Evolutionary conservation across 139 green algal species (phyloP), one percentile per base, ranked within the genome.

Genomic region (Chlorokybus atmophyticus): DNA sequence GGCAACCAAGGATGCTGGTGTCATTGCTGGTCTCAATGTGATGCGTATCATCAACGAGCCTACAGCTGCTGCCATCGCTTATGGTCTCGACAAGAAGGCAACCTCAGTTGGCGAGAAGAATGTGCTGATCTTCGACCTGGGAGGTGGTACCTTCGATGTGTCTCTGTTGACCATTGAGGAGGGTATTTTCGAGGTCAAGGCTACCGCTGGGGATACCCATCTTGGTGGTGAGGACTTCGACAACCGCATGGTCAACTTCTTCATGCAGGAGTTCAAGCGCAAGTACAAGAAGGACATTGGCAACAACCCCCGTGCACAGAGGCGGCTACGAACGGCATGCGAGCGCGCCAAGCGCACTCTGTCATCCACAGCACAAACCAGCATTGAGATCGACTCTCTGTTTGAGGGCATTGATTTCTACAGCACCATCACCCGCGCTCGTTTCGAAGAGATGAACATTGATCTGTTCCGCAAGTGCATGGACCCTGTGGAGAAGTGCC

Each of bases 391-490:
- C 29, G 88, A 96, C 68, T 85, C 80, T 4, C 80, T 96, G 50
- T 93, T 81, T 51, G 88, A 96, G 75, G 88, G 88, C 57, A 60
- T 93, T 2, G 88, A 97, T 78, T 97, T 97, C 65, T 90, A 87
- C 82, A 83, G 75, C 41, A 84, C 76, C 67, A 92, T 97, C 76
- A 94, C 88, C 10, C 78, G 87, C 29, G 89, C 87, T 1, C 82
- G 87, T 30, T 94, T 95, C 50, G 87, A 94, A 82, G 88, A 96
- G 81, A 73, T 96, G 31, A 86, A 83, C 82, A 94, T 94, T 83
- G 86, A 95, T 77, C 64, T 95, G 57, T 95, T 94, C 83, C 73
- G 88, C 64, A 95, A 95, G 83, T 96, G 87, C 86, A 95, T 96
- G 85, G 87, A 94, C 58, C 88, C 88, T 26, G 88, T 96, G 23